Evolutionary conservation across 2,329 filamentous ascomycete species (phyloP).

Genomic region (Clarireedia homoeocarpa): DNA sequence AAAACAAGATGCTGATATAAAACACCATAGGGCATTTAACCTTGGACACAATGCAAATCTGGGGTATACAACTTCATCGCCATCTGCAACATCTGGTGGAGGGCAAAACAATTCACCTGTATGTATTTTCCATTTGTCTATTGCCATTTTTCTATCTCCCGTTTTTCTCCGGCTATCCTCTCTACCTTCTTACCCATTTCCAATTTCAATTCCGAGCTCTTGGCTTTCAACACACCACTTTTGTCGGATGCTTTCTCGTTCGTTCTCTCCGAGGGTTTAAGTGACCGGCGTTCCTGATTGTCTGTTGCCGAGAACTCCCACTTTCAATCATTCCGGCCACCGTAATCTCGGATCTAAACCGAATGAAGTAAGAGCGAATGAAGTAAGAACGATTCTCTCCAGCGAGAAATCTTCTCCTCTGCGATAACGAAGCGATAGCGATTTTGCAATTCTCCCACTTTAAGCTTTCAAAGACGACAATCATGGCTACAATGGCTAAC

Average conservation of each 20-base stretch:
- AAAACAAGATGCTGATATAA: slow-evolving; percentile 16
- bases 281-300: not conserved
- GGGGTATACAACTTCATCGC: slow-evolving; percentile 55
- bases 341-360: not conserved
- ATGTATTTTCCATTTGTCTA: slow-evolving; percentile 29
- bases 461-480: slow-evolving; percentile 1
- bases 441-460: slow-evolving; percentile 9
- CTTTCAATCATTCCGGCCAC: not conserved
- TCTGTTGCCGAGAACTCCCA: not conserved
- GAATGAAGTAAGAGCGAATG: not conserved
- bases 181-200: not conserved
- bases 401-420: slow-evolving; percentile 10
- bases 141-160: not conserved
- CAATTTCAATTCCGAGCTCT: not conserved
- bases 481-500: slow-evolving; percentile 45
- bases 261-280: not conserved
- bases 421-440: slow-evolving; percentile 10
- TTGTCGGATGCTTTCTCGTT: slow-evolving; percentile 2
- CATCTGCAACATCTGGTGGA: slow-evolving; percentile 47
- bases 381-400: not conserved
- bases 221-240: not conserved
- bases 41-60: slow-evolving; percentile 27
- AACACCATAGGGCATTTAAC: slow-evolving; percentile 24
- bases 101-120: slow-evolving; percentile 53
- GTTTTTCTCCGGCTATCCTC: not conserved